Conservation (phyloP, 208 protist species). For the Leptomonas pyrrhocoris region DNA sequence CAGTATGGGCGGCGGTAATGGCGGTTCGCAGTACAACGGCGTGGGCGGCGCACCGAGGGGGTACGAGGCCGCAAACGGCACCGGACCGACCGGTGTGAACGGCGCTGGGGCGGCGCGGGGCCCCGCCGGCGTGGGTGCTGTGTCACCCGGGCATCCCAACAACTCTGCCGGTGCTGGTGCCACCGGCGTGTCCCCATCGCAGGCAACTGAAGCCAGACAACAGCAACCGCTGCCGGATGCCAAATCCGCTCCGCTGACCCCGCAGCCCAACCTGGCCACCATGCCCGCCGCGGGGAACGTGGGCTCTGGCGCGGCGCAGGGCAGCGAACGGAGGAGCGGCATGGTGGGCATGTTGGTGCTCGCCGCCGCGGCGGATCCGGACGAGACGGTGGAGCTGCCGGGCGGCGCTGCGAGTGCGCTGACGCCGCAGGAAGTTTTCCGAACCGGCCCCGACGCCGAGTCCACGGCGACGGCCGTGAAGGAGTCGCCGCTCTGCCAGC, state of each 20-base stretch:
- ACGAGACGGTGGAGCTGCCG: conserved; percentile 12
- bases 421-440: conserved; percentile 18
- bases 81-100: conserved; percentile 34
- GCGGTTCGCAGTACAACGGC: conserved; percentile 25
- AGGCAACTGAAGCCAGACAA: neutral
- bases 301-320: too few species aligned
- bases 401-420: conserved; percentile 6
- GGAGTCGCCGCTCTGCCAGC: conserved; percentile 8
- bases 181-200: neutral
- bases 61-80: conserved; percentile 5
- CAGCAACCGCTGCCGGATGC: conserved; percentile 9
- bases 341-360: conserved; percentile 18
- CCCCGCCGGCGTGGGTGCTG: neutral
- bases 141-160: neutral
- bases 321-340: conserved; percentile 11
- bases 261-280: neutral
- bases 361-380: conserved; percentile 10
- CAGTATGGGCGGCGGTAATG: conserved; percentile 7
- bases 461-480: conserved; percentile 12
- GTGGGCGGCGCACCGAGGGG: conserved; percentile 15
- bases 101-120: conserved; percentile 8
- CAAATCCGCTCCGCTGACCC: too few species aligned
- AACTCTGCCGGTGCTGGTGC: neutral
- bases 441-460: conserved; percentile 18
- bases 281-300: neutral